phyloP scores from a whole-genome alignment of 2,329 filamentous ascomycete genomes.

The Aspergillus sp. region DNA sequence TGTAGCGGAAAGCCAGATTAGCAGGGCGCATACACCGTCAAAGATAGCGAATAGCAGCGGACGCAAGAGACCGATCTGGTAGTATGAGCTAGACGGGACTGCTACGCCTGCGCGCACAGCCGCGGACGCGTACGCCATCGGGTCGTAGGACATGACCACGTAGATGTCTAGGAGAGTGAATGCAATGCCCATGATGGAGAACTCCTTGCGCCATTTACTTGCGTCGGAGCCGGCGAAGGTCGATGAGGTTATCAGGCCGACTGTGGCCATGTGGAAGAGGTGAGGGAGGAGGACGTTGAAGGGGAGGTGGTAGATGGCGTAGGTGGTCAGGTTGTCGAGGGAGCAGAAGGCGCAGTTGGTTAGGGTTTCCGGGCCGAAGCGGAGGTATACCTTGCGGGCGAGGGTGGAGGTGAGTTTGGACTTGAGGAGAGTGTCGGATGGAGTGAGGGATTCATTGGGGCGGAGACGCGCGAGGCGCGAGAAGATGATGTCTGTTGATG shows the following conservation, averaged over 20 bases:
- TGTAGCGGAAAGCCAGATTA: conserved; percentile 76
- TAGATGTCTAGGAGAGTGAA: conserved; percentile 68
- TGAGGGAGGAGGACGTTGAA: conserved; percentile 71
- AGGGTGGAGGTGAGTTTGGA: conserved; percentile 69
- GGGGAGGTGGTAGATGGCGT: conserved; percentile 79
- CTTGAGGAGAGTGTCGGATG: conserved; percentile 65
- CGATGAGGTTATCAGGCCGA: conserved; percentile 74
- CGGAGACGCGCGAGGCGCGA: conserved; percentile 62
- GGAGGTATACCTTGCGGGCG: conserved; percentile 77
- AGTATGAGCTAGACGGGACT: conserved; percentile 50
- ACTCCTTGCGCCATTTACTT: conserved; percentile 68
- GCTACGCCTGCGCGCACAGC: conserved; percentile 65
- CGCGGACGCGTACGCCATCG: conserved; percentile 56
- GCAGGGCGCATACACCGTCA: conserved; percentile 63
- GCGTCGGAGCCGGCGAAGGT: conserved; percentile 65
- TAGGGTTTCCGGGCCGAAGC: conserved; percentile 75
- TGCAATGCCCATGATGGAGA: conserved; percentile 63
- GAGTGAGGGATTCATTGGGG: conserved; percentile 45
- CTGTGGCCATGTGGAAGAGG: conserved; percentile 70
- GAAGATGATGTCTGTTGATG: conserved; percentile 82
- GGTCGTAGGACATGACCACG: conserved; percentile 64
- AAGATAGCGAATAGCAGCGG: conserved; percentile 64
- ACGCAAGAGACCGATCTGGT: conserved; percentile 59
- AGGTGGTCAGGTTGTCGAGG: conserved; percentile 67
- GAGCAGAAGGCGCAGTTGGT: conserved; percentile 80